Percentiles rank a stretch among this genome's conserved stretches.
phyloP scores from a whole-genome alignment of 345 rosid species.

The Rubroshorea leprosula region DNA sequence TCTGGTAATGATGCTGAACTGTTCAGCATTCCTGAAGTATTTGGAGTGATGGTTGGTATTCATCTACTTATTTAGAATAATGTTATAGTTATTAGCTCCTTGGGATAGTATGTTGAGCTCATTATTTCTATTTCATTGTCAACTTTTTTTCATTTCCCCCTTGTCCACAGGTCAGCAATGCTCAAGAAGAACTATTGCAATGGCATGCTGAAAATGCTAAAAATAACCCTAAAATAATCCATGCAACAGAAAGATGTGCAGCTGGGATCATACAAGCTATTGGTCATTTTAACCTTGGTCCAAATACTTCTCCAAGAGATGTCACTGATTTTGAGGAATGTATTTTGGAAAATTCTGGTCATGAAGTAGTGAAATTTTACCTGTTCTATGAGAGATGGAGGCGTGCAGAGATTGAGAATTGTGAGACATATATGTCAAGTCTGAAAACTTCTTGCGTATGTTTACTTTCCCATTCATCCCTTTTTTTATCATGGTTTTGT shows the following conservation, averaged over 20 bases:
- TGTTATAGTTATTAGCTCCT: background rate
- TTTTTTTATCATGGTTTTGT: conserved; percentile 7
- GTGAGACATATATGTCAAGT: conserved; percentile 51
- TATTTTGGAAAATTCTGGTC: conserved; percentile 36
- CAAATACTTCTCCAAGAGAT: conserved; percentile 85
- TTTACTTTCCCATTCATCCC: conserved; percentile 13
- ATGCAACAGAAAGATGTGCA: conserved; percentile 86
- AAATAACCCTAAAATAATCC: conserved; percentile 69
- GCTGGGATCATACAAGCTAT: conserved; percentile 88
- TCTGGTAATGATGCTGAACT: conserved; percentile 99
- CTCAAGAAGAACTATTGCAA: conserved; percentile 93
- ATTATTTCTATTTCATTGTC: conserved; percentile 3
- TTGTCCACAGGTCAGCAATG: conserved; percentile 72
- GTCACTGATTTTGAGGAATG: conserved; percentile 36
- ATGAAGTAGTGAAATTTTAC: conserved; percentile 64
- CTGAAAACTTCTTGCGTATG: conserved; percentile 72
- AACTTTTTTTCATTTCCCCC: background rate
- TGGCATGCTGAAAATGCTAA: conserved; percentile 92
- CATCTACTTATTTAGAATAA: conserved; percentile 2
- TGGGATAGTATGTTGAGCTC: background rate
- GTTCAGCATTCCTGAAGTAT: conserved; percentile 80
- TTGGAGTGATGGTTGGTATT: conserved; percentile 85
- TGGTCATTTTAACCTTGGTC: conserved; percentile 85
- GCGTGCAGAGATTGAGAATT: conserved; percentile 79
- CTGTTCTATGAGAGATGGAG: conserved; percentile 87